phyloP scores from a whole-genome alignment of 495 filamentous ascomycete genomes.

The Entonaema liquescens region DNA sequence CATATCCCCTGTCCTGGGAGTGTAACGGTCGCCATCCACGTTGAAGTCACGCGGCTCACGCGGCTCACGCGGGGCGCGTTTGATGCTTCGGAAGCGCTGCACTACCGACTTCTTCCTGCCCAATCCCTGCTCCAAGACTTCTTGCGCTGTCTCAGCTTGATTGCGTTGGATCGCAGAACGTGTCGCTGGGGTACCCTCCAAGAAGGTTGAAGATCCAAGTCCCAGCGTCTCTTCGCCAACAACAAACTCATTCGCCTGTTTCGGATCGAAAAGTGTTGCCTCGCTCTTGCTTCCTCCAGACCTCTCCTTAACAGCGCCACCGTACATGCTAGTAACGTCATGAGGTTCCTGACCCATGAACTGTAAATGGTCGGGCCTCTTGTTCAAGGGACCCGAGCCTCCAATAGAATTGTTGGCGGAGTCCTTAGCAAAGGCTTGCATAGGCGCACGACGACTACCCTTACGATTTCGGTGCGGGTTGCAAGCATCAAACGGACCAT shows the following conservation, averaged over 20 bases:
- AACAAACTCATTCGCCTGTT: slow-evolving; percentile 68
- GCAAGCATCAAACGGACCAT: slow-evolving; percentile 97
- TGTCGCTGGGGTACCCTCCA: slow-evolving; percentile 92
- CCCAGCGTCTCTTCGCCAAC: slow-evolving; percentile 86
- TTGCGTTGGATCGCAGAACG: slow-evolving; percentile 81
- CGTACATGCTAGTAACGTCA: slow-evolving; percentile 88
- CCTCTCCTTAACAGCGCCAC: slow-evolving; percentile 45
- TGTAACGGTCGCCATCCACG: slow-evolving; percentile 53
- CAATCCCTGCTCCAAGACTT: slow-evolving; percentile 67
- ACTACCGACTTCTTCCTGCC: slow-evolving; percentile 93
- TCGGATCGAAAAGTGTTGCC: slow-evolving; percentile 58
- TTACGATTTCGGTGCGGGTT: slow-evolving; percentile 95
- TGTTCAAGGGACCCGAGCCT: slow-evolving; percentile 84
- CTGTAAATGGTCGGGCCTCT: slow-evolving; percentile 80
- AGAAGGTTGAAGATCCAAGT: slow-evolving; percentile 92
- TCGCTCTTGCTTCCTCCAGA: slow-evolving; percentile 48
- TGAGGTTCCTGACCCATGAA: slow-evolving; percentile 80
- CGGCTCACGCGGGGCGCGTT: slow-evolving; percentile 60
- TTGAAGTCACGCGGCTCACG: slow-evolving; percentile 59
- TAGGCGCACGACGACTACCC: slow-evolving; percentile 82
- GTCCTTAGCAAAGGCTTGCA: slow-evolving; percentile 94
- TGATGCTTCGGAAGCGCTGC: slow-evolving; percentile 80
- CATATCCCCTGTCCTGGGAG: slow-evolving; percentile 47
- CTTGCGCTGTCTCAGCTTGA: slow-evolving; percentile 70
- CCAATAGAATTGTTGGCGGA: slow-evolving; percentile 92